Conservation (phyloP, 2,329 filamentous ascomycete genomes). For the Ustulina deusta region DNA sequence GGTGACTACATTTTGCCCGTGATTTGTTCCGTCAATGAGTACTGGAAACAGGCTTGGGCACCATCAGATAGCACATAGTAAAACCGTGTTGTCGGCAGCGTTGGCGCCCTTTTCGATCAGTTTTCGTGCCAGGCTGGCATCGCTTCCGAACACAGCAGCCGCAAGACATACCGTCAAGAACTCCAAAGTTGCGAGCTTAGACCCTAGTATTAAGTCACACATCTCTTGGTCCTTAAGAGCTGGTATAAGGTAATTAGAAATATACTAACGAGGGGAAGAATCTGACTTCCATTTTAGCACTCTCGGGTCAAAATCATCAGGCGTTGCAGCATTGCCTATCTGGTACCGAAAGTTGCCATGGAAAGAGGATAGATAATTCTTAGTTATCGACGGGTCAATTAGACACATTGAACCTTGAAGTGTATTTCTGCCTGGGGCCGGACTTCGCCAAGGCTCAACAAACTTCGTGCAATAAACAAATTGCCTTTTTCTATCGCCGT, state of each 20-base stretch:
- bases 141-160: constrained; percentile 1
- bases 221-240: neutral
- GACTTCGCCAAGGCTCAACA: neutral
- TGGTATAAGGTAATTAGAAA: neutral
- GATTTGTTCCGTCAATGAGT: neutral
- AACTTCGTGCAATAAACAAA: neutral
- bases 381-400: neutral
- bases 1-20: neutral
- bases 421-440: neutral
- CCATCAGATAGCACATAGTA: neutral
- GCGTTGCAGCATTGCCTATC: neutral
- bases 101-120: constrained; percentile 18
- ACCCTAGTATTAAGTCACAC: neutral
- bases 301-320: neutral
- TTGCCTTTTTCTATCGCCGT: neutral
- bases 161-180: constrained; percentile 14
- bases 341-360: neutral
- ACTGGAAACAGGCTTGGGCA: neutral
- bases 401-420: neutral
- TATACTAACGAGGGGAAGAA: neutral
- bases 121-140: neutral
- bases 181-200: constrained; percentile 14
- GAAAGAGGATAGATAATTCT: constrained; percentile 2
- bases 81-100: neutral
- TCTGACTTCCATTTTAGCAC: neutral